Conservation (phyloP, 2,329 filamentous ascomycete species). For the Lachnellula subtilissima region DNA sequence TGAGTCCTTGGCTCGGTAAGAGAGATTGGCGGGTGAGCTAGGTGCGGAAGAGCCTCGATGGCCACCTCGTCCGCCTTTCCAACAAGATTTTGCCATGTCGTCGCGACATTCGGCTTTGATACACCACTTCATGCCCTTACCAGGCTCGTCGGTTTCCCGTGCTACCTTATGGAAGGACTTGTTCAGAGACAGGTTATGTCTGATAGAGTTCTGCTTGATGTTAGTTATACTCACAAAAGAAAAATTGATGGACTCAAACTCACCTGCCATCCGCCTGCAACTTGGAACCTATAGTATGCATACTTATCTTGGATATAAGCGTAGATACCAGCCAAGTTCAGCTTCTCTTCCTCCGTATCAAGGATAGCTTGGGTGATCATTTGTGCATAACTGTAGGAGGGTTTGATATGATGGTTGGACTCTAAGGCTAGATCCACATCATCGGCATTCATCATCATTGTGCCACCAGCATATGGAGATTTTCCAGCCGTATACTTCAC, state of each 20-base stretch:
- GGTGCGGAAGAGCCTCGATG: slow-evolving; percentile 66
- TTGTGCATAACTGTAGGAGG: slow-evolving; percentile 92
- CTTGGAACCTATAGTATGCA: slow-evolving; percentile 81
- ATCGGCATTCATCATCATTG: slow-evolving; percentile 43
- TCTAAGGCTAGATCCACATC: slow-evolving; percentile 77
- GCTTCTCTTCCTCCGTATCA: slow-evolving; percentile 77
- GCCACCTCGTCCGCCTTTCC: slow-evolving; percentile 56
- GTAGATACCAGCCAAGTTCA: slow-evolving; percentile 91
- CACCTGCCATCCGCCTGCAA: slow-evolving; percentile 81
- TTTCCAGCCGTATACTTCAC: slow-evolving; percentile 21
- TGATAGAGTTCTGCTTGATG: slow-evolving; percentile 73
- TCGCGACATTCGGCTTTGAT: slow-evolving; percentile 79
- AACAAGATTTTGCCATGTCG: slow-evolving; percentile 64
- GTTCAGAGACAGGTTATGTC: slow-evolving; percentile 92
- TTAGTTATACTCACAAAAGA: slow-evolving; percentile 23
- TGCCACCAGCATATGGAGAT: slow-evolving; percentile 32
- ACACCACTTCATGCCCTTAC: slow-evolving; percentile 99
- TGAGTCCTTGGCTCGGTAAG: slow-evolving; percentile 51
- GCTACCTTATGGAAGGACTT: slow-evolving; percentile 93
- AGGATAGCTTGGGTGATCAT: slow-evolving; percentile 96
- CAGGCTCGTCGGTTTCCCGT: slow-evolving; percentile 87
- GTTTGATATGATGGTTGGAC: slow-evolving; percentile 85
- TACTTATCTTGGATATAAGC: slow-evolving; percentile 87
- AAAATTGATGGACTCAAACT: slow-evolving; percentile 31
- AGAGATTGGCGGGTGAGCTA: slow-evolving; percentile 55